A percentile compares a stretch with the other conserved stretches of the same genome.
Conservation (phyloP, 148 eudicot species). For the Spergularia marina region DNA sequence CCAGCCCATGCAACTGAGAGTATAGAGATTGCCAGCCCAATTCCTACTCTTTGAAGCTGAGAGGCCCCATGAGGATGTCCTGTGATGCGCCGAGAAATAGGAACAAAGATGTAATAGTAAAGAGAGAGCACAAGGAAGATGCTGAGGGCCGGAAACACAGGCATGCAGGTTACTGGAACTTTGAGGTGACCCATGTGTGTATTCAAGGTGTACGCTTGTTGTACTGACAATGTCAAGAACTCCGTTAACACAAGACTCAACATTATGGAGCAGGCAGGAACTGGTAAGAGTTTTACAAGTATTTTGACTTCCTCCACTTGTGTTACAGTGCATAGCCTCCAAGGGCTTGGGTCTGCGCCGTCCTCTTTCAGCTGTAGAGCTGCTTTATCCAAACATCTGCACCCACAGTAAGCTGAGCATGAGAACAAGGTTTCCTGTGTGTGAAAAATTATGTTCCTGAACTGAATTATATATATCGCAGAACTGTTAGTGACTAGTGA, state of each 20-base stretch:
- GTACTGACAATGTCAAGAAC: slow-evolving; percentile 75
- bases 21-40: slow-evolving; percentile 77
- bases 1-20: slow-evolving; percentile 82
- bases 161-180: slow-evolving; percentile 93
- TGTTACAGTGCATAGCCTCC: slow-evolving; percentile 85
- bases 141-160: slow-evolving; percentile 87
- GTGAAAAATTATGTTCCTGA: not conserved
- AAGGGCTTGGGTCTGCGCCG: slow-evolving; percentile 47
- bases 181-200: slow-evolving; percentile 72
- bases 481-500: not conserved
- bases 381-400: slow-evolving; percentile 82
- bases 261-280: slow-evolving; percentile 77
- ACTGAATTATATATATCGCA: not conserved
- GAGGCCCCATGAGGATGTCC: slow-evolving; percentile 93
- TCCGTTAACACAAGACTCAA: slow-evolving; percentile 66
- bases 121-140: slow-evolving; percentile 77
- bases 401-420: not conserved
- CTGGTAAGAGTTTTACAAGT: slow-evolving; percentile 57
- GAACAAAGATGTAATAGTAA: slow-evolving; percentile 75
- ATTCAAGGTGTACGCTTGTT: slow-evolving; percentile 83
- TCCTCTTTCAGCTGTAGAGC: slow-evolving; percentile 78
- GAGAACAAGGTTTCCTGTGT: not conserved
- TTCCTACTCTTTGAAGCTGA: slow-evolving; percentile 88
- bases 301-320: slow-evolving; percentile 94
- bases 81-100: slow-evolving; percentile 62